Conservation (phyloP, 1,284 basidiomycete genomes). For the Termitomyces sp. region DNA sequence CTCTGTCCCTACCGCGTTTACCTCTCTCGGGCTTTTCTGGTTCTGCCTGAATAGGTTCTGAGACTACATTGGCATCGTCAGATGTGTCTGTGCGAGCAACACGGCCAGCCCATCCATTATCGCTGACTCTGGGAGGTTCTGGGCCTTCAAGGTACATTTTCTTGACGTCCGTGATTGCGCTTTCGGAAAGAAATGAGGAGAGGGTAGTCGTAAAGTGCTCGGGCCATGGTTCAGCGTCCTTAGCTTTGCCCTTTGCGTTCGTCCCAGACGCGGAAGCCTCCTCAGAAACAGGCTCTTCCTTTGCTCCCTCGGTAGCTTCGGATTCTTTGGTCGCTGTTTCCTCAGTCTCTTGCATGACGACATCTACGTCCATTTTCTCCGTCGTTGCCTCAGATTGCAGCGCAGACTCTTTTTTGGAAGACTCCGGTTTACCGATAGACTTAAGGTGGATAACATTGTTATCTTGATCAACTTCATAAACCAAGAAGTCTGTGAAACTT, state of each 20-base stretch:
- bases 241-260: constrained; percentile 14
- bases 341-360: constrained; percentile 16
- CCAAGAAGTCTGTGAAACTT: constrained; percentile 94
- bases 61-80: constrained; percentile 19
- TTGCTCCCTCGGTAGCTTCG: constrained; percentile 1
- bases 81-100: constrained; percentile 26
- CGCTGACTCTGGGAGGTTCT: constrained; percentile 61
- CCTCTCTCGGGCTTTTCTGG: constrained; percentile 23
- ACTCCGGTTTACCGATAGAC: constrained; percentile 65
- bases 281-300: constrained; percentile 7
- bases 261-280: constrained; percentile 11
- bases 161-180: constrained; percentile 60
- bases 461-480: constrained; percentile 82
- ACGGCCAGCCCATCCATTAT: constrained; percentile 63
- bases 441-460: constrained; percentile 76
- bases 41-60: constrained; percentile 16
- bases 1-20: constrained; percentile 38
- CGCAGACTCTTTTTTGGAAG: constrained; percentile 34
- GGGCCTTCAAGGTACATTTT: constrained; percentile 73
- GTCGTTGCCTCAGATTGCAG: constrained; percentile 11
- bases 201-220: constrained; percentile 54
- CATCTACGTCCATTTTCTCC: constrained; percentile 15
- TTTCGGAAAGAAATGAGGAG: constrained; percentile 57
- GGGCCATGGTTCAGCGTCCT: constrained; percentile 54
- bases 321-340: constrained; percentile 1